phyloP scores from a whole-genome alignment of 2,329 filamentous ascomycete species.

The Fusarium sp. region DNA sequence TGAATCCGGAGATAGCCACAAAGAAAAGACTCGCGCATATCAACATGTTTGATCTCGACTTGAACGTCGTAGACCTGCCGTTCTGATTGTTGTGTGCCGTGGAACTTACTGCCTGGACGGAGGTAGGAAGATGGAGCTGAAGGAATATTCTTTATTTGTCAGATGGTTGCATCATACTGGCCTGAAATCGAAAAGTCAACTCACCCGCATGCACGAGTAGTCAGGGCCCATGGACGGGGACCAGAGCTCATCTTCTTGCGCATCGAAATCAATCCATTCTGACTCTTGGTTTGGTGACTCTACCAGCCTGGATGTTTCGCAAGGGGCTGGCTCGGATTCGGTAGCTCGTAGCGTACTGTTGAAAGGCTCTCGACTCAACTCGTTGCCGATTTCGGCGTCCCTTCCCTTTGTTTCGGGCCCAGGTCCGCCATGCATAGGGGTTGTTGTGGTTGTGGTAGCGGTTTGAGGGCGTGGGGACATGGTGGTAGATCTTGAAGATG shows the following conservation, averaged over 20 bases:
- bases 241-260: conserved; percentile 50
- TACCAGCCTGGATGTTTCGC: conserved; percentile 31
- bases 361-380: conserved; percentile 43
- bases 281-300: conserved; percentile 37
- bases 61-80: conserved; percentile 94
- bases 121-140: conserved; percentile 88
- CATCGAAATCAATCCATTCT: conserved; percentile 42
- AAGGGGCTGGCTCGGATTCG: conserved; percentile 36
- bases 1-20: conserved; percentile 96
- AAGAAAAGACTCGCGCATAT: conserved; percentile 92
- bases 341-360: conserved; percentile 33
- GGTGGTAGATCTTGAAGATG: conserved; percentile 57
- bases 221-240: conserved; percentile 56
- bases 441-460: conserved; percentile 51
- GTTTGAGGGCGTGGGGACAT: conserved; percentile 59
- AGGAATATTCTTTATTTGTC: conserved; percentile 71
- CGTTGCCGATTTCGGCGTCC: conserved; percentile 44
- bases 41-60: conserved; percentile 96
- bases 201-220: conserved; percentile 54
- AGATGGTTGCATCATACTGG: conserved; percentile 16
- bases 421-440: conserved; percentile 50
- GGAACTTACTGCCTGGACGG: conserved; percentile 87
- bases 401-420: conserved; percentile 54
- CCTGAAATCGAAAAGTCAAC: conserved; percentile 27
- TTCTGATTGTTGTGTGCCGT: conserved; percentile 92